Evolutionary conservation across 176 grass and related monocot species (phyloP).

Genomic region (Raddia distichophylla): DNA sequence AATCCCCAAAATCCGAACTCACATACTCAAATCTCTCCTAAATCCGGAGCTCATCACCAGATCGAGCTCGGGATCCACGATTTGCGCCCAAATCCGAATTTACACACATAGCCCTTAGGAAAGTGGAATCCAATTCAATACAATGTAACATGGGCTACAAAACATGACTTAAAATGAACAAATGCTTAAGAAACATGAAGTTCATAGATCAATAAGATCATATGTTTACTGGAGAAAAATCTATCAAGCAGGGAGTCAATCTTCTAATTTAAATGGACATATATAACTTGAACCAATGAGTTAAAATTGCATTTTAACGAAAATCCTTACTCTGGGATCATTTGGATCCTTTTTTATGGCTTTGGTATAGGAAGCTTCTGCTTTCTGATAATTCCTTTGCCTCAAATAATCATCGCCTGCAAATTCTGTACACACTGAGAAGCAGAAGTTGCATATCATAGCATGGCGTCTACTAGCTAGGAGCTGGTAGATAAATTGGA

Average conservation of each 20-base stretch:
- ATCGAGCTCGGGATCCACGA: too few species aligned
- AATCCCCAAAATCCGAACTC: too few species aligned
- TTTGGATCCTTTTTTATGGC: constrained; percentile 56
- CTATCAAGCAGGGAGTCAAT: background rate
- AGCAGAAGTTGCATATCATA: background rate
- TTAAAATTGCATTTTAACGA: background rate
- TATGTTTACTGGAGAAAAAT: background rate
- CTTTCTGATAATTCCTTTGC: constrained; percentile 57
- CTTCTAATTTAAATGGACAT: background rate
- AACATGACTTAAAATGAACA: constrained; percentile 13
- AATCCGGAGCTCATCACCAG: too few species aligned
- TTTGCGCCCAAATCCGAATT: too few species aligned
- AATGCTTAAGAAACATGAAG: constrained; percentile 8
- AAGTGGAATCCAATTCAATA: constrained; percentile 61
- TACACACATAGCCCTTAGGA: constrained; percentile 62
- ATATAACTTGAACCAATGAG: background rate
- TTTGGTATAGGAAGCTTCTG: constrained; percentile 53
- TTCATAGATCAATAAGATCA: background rate
- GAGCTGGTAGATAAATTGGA: background rate
- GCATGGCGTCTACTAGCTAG: background rate
- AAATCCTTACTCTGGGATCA: constrained; percentile 54
- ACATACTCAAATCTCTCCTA: too few species aligned
- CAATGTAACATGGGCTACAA: background rate
- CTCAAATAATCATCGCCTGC: constrained; percentile 57
- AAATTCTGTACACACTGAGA: background rate